Percentiles rank a stretch among this genome's conserved stretches.
phyloP scores from a whole-genome alignment of 2,329 filamentous ascomycete genomes.

The Gnomoniopsis smithogilvyi region DNA sequence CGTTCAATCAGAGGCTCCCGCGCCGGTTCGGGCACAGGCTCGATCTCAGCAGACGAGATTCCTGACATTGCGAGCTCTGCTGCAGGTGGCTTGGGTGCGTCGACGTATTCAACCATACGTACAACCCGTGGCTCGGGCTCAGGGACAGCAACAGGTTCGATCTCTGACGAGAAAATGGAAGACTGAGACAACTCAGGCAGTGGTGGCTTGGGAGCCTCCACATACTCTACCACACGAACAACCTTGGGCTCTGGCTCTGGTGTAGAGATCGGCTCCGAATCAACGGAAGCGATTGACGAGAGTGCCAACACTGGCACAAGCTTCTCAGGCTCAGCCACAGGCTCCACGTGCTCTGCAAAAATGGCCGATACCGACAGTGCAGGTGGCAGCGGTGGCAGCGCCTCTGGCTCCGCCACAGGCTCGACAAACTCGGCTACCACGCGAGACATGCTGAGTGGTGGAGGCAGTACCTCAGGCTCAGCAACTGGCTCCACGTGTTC shows the following conservation, averaged over 20 bases:
- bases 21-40: conserved; percentile 14
- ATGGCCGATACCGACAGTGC: conserved; percentile 19
- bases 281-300: conserved; percentile 13
- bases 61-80: conserved; percentile 22
- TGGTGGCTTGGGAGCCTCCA: conserved; percentile 8
- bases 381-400: conserved; percentile 9
- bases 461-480: conserved; percentile 19
- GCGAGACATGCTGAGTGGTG: conserved; percentile 19
- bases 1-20: conserved; percentile 11
- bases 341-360: conserved; percentile 14
- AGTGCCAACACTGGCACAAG: conserved; percentile 22
- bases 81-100: conserved; percentile 13
- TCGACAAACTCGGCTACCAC: conserved; percentile 23
- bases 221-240: conserved; percentile 3
- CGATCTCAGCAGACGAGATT: conserved; percentile 19
- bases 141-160: conserved; percentile 15
- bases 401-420: conserved; percentile 28
- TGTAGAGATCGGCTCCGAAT: conserved; percentile 19
- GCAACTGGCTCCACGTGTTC: conserved; percentile 25
- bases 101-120: conserved; percentile 19
- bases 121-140: conserved; percentile 18
- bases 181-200: conserved; percentile 14
- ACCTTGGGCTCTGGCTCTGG: conserved; percentile 11
- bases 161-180: conserved; percentile 15
- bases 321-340: conserved; percentile 13